Percentiles rank a stretch among this genome's conserved stretches.
phyloP scores from a whole-genome alignment of 108 stramenopile species.

The Nitzschia inconspicua region DNA sequence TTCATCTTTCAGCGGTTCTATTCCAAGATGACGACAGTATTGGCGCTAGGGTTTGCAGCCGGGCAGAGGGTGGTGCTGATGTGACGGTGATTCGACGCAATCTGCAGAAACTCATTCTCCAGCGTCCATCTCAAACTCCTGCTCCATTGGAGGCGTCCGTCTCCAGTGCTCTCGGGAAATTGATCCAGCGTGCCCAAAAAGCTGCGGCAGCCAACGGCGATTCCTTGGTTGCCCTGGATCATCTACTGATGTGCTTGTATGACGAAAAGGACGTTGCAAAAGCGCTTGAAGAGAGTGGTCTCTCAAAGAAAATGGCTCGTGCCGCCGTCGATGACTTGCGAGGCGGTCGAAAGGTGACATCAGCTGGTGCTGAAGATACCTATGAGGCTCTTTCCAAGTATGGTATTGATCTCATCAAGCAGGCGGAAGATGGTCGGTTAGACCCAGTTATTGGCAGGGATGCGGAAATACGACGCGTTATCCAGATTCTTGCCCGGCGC shows the following conservation, averaged over 20 bases:
- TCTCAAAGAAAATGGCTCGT: conserved; percentile 64
- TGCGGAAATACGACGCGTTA: conserved; percentile 88
- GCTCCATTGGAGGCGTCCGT: conserved; percentile 70
- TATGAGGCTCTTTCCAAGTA: conserved; percentile 58
- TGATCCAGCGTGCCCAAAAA: conserved; percentile 62
- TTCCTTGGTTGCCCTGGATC: conserved; percentile 73
- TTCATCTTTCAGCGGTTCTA: conserved; percentile 65
- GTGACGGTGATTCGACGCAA: conserved; percentile 55
- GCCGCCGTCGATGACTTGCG: conserved; percentile 62
- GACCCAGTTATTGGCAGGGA: conserved; percentile 98
- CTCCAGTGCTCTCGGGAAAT: conserved; percentile 40
- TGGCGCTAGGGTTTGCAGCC: conserved; percentile 61
- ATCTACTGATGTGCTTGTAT: conserved; percentile 62
- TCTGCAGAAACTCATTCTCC: conserved; percentile 55
- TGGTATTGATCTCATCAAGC: conserved; percentile 75
- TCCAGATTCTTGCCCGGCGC: conserved; percentile 93
- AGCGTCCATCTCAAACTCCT: conserved; percentile 74
- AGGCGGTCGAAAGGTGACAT: conserved; percentile 62
- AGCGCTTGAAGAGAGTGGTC: conserved; percentile 41
- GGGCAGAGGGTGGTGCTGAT: conserved; percentile 31
- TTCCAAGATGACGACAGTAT: conserved; percentile 65
- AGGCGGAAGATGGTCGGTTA: conserved; percentile 88
- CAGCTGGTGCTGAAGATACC: conserved; percentile 61
- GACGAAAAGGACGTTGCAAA: conserved; percentile 62
- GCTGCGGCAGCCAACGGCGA: conserved; percentile 73